Base-by-base conservation (phyloP, 2,329 filamentous ascomycete genomes). In the Aspergillus candidus region DNA sequence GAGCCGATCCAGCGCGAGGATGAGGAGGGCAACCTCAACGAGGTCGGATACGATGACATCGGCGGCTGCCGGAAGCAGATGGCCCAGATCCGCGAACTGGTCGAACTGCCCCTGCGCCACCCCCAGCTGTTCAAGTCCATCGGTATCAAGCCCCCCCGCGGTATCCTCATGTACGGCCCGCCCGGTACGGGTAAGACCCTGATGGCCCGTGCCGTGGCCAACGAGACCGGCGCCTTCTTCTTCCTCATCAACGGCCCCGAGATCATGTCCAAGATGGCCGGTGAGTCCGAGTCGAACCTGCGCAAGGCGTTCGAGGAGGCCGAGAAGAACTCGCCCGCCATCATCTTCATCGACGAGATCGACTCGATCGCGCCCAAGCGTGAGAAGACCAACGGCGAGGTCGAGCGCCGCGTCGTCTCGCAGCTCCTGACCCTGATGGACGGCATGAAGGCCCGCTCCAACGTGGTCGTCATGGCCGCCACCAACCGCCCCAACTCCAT, bases 191-290 rank as follows among this genome's bases (percentile, higher is more conserved):
- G 93, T 84, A 98, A 98, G 80, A 98, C 93, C 32, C 76, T 98
- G 58, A 97, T 97, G 93, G 93, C 93, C 63, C 88, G 93, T 71
- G 93, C 93, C 52, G 93, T 98, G 44, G 93, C 93, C 72, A 97
- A 97, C 73, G 93, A 97, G 78, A 97, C 93, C 30, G 93, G 93
- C 61, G 91, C 91, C 38, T 97, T 97, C 77, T 98, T 98, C 77
- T 97, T 98, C 82, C 74, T 97, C 52, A 97, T 98, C 80, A 97
- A 97, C 72, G 91, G 93, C 54, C 93, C 93, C 41, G 93, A 97
- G 70, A 97, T 98, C 75, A 97, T 98, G 93, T 96, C 91, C 47
- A 97, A 97, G 82, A 97, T 97, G 93, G 93, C 93, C 48, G 93
- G 93, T 80, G 93, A 98, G 72, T 97, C 93, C 47, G 93, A 97